A percentile compares a stretch with the other conserved stretches of the same genome.
These are phyloP conservation scores for Pseudocercospora pini-densiflorae DNA, from an alignment of 2,329 filamentous ascomycete genomes.

Conservation along the genomic window DNA sequence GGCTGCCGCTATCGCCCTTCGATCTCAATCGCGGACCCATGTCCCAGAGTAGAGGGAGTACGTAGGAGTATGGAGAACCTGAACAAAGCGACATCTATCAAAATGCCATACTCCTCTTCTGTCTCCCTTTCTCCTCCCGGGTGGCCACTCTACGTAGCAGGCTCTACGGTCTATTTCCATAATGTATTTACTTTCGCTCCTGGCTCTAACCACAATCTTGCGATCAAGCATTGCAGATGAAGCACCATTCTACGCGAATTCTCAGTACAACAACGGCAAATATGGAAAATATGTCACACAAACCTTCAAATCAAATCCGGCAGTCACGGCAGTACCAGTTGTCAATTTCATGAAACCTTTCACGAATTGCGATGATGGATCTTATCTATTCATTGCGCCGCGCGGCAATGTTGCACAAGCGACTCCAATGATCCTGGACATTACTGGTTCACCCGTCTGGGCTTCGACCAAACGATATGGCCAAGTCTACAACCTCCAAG, in stretches of 20 bases:
- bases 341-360: constrained; percentile 39
- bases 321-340: constrained; percentile 39
- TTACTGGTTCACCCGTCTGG: constrained; percentile 23
- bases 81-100: not conserved
- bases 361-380: constrained; percentile 38
- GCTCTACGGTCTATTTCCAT: not conserved
- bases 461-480: constrained; percentile 33
- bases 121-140: not conserved
- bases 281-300: constrained; percentile 44
- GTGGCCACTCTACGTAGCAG: not conserved
- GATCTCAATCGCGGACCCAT: constrained; percentile 3
- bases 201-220: not conserved
- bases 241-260: constrained; percentile 28
- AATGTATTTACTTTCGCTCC: constrained; percentile 3
- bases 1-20: constrained; percentile 5
- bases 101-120: not conserved
- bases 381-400: constrained; percentile 36
- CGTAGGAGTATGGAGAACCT: constrained; percentile 6
- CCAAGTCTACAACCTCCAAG: constrained; percentile 52
- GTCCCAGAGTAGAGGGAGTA: constrained; percentile 5
- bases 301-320: constrained; percentile 40
- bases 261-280: constrained; percentile 40
- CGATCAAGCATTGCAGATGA: constrained; percentile 18
- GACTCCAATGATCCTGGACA: constrained; percentile 28
- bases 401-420: constrained; percentile 26